phyloP scores from a whole-genome alignment of 176 grass and related monocot genomes.

The Oryza australiensis region DNA sequence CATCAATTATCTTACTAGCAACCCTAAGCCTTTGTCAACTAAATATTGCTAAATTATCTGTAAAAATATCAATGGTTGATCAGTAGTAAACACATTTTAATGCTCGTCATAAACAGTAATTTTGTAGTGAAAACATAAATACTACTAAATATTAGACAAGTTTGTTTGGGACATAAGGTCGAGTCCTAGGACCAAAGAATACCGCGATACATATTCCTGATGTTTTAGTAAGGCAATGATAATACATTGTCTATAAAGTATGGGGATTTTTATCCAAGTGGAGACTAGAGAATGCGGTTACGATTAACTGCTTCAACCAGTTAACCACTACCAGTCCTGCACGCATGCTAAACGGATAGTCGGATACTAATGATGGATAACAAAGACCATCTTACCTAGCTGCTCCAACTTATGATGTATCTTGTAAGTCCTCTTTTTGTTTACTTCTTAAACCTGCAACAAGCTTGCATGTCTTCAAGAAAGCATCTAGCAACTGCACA shows the following conservation, averaged over 20 bases:
- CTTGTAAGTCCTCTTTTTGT: slow-evolving; percentile 47
- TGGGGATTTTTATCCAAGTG: slow-evolving; percentile 4
- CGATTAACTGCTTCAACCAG: not conserved
- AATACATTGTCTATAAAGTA: not conserved
- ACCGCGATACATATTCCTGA: slow-evolving; percentile 1
- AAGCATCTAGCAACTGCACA: slow-evolving; percentile 72
- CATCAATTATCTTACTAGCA: slow-evolving; percentile 17
- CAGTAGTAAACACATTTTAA: slow-evolving; percentile 27
- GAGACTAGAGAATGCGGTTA: slow-evolving; percentile 28
- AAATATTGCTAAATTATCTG: slow-evolving; percentile 42
- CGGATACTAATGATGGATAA: not conserved
- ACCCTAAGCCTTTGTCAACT: slow-evolving; percentile 33
- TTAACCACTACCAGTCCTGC: not conserved
- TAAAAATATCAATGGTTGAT: slow-evolving; percentile 27
- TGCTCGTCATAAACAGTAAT: slow-evolving; percentile 1
- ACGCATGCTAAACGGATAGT: no score
- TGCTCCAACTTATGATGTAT: slow-evolving; percentile 37
- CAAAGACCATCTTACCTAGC: slow-evolving; percentile 34
- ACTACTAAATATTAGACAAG: not conserved
- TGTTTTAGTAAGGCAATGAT: not conserved
- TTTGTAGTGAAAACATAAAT: slow-evolving; percentile 21
- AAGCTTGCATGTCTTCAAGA: slow-evolving; percentile 88
- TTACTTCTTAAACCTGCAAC: slow-evolving; percentile 64
- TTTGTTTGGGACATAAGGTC: not conserved
- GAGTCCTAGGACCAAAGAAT: not conserved